phyloP scores from a whole-genome alignment of 805 yeast genomes.

The Yueomyces sinensis region DNA sequence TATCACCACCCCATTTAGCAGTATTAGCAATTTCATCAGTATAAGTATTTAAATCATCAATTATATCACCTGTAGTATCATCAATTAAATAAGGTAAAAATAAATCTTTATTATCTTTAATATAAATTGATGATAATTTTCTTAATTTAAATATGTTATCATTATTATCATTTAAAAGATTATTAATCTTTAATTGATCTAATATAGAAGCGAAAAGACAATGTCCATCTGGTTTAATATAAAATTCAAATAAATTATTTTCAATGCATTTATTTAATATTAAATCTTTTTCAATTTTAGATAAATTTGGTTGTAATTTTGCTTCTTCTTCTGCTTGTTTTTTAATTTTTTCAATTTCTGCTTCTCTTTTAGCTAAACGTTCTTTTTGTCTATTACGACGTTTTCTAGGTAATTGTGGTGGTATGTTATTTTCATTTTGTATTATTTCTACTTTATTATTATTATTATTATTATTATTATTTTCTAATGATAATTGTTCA shows the following conservation, averaged over 20 bases:
- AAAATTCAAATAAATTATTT: constrained; percentile 40
- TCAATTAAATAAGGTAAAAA: constrained; percentile 76
- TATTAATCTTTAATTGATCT: constrained; percentile 47
- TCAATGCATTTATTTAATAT: constrained; percentile 40
- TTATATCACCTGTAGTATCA: constrained; percentile 45
- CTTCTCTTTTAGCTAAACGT: constrained; percentile 62
- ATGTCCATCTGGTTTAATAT: constrained; percentile 85
- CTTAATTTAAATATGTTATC: constrained; percentile 37
- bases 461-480: too few relatives aligned
- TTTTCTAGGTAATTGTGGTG: constrained; percentile 13
- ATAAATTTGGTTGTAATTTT: constrained; percentile 44
- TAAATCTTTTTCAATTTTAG: constrained; percentile 59
- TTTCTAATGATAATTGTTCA: constrained; percentile 34
- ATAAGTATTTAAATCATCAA: constrained; percentile 57
- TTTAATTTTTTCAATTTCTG: constrained; percentile 46
- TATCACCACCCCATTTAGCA: constrained; percentile 92
- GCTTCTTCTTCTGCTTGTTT: constrained; percentile 68
- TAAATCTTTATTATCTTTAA: constrained; percentile 49
- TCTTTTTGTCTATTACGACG: constrained; percentile 75
- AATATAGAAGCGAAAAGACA: constrained; percentile 79
- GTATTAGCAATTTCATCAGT: constrained; percentile 56
- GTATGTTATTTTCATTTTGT: too few relatives aligned
- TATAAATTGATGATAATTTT: constrained; percentile 48
- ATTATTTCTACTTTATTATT: too few relatives aligned
- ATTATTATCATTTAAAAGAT: constrained; percentile 4